Evolutionary conservation across 2,329 filamentous ascomycete genomes (phyloP).

Genomic region (Penicillium concentricum): DNA sequence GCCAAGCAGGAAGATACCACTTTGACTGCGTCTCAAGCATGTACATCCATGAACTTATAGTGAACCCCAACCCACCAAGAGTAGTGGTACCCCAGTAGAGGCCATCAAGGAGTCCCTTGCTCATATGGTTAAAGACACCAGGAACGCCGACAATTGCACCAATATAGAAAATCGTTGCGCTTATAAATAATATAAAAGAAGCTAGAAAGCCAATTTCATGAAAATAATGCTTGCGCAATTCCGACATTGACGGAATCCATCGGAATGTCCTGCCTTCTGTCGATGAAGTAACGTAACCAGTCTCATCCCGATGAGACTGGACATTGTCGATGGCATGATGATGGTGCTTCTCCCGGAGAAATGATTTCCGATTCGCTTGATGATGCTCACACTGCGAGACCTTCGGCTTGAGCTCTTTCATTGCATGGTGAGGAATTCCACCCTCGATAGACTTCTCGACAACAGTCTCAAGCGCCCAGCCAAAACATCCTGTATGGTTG

Average conservation of each 20-base stretch:
- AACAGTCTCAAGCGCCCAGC: constrained; percentile 62
- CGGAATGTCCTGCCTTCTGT: constrained; percentile 46
- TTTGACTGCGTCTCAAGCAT: constrained; percentile 65
- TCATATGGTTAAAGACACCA: constrained; percentile 54
- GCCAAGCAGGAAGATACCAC: constrained; percentile 61
- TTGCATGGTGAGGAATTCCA: background rate
- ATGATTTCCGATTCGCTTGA: constrained; percentile 40
- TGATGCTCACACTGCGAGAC: constrained; percentile 41
- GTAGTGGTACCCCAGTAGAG: constrained; percentile 61
- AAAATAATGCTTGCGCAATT: constrained; percentile 60
- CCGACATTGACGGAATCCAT: constrained; percentile 60
- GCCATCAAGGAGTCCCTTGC: constrained; percentile 50
- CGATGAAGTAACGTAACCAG: constrained; percentile 13
- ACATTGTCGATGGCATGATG: constrained; percentile 1
- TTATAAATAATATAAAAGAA: constrained; percentile 56
- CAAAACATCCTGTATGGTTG: constrained; percentile 64
- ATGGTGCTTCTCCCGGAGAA: background rate
- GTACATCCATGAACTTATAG: constrained; percentile 59
- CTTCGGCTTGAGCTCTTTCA: constrained; percentile 16
- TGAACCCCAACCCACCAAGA: constrained; percentile 62
- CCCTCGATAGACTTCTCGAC: constrained; percentile 35
- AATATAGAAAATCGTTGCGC: constrained; percentile 65
- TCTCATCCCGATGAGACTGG: background rate
- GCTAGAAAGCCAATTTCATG: constrained; percentile 64
- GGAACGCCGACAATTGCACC: constrained; percentile 61